Evolutionary conservation across 73 alveolate species (phyloP), one percentile per base, ranked within the genome.

Genomic region (Paramecium biaurelia): DNA sequence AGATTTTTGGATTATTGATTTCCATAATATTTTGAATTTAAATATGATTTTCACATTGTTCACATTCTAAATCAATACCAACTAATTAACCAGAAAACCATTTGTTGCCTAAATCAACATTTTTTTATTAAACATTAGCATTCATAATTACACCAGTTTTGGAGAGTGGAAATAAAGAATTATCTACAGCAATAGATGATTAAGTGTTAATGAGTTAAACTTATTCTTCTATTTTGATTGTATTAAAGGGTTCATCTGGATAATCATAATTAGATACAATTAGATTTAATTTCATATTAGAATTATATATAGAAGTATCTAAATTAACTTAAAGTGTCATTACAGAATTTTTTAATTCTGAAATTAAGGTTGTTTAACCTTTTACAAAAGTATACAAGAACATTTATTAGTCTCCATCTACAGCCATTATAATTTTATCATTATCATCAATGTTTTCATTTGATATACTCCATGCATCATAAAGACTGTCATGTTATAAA

Each of bases 341-440:
- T 18, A 41, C 45, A 3, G 70, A 63, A 41, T 7, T 42, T 20
- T 38, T 20, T 0, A 43, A 7, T 5, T 21, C 56, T 10, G 90
- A 35, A 28, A 37, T 18, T 14, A 72, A 35, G 14, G 28, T 72
- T 14, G 56, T 28, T 18, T 72, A 9, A 5, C 35, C 56, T 5
- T 63, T 37, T 1, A 30, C 90, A 38, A 5, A 37, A 1, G 20
- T 10, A 24, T 79, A 79, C 18, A 79, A 24, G 47, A 79, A 79
- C 90, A 79, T 79, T 24, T 79, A 43, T 79, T 79, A 26, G 12
- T 63, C 84, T 34, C 87, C 87, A 74, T 41, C 87, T 1, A 41
- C 57, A 28, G 87, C 18, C 34, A 34, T 34, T 0, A 74, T 6
- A 15, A 74, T 9, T 15, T 74, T 37, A 28, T 74, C 59, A 21